Conservation (phyloP, 2,329 filamentous ascomycete species). For the Ophiosphaerella herpotricha region DNA sequence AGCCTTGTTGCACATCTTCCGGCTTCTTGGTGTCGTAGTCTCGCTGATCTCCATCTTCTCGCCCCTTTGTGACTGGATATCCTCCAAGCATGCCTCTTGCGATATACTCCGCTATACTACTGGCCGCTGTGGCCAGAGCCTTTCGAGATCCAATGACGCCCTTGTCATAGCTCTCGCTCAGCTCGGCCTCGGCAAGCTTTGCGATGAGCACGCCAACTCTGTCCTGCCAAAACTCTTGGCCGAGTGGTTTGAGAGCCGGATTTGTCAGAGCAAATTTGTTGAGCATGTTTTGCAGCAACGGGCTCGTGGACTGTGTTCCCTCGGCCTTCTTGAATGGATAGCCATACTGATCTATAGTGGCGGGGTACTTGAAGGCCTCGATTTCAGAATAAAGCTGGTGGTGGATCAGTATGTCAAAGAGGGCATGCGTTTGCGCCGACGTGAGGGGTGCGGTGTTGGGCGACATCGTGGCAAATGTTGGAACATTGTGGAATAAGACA, state of each 20-base stretch:
- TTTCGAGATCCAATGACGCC: conserved; percentile 74
- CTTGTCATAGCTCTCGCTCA: conserved; percentile 84
- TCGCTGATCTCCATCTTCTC: conserved; percentile 32
- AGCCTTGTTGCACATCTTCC: conserved; percentile 65
- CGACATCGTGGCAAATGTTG: conserved; percentile 17
- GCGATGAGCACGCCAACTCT: conserved; percentile 46
- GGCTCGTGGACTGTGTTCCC: conserved; percentile 58
- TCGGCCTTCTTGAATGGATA: conserved; percentile 64
- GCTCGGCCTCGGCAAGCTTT: conserved; percentile 65
- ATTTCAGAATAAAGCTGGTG: conserved; percentile 68
- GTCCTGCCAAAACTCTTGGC: conserved; percentile 49
- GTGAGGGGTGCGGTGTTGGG: conserved; percentile 40
- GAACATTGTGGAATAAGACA: conserved; percentile 5
- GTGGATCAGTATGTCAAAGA: conserved; percentile 61
- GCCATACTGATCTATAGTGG: conserved; percentile 69
- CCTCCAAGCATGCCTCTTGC: conserved; percentile 70
- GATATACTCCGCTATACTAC: conserved; percentile 70
- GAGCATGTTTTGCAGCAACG: conserved; percentile 71
- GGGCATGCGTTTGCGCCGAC: conserved; percentile 53
- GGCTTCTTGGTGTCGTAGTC: conserved; percentile 65
- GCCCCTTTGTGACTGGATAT: conserved; percentile 50
- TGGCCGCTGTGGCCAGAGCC: conserved; percentile 72
- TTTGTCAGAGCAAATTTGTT: conserved; percentile 67
- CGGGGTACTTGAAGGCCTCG: conserved; percentile 69
- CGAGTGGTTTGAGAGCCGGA: conserved; percentile 68